phyloP scores from a whole-genome alignment of 2,329 filamentous ascomycete genomes.

The Pyricularia grisea region DNA sequence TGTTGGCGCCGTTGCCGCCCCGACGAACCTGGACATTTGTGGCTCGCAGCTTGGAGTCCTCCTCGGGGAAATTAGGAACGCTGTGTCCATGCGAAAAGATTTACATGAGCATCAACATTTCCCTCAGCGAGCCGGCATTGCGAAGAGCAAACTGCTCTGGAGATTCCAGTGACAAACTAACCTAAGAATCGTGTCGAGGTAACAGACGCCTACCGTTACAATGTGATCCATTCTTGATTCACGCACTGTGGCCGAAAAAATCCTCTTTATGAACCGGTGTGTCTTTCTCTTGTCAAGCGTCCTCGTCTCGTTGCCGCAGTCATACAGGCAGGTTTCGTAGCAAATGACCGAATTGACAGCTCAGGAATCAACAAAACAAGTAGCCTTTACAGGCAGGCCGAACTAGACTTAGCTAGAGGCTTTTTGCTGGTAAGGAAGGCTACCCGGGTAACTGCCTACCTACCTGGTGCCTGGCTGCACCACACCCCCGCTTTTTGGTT shows the following conservation, averaged over 20 bases:
- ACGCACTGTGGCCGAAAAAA: neutral
- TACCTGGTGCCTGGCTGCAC: neutral
- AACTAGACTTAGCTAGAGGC: neutral
- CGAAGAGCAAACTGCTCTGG: neutral
- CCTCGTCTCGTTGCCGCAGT: neutral
- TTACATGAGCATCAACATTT: neutral
- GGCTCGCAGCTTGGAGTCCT: constrained; percentile 66
- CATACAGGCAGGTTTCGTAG: neutral
- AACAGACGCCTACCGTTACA: constrained; percentile 57
- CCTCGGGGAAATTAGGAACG: constrained; percentile 55
- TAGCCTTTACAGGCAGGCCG: neutral
- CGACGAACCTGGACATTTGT: constrained; percentile 47
- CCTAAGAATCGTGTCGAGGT: constrained; percentile 63
- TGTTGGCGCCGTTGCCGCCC: constrained; percentile 66
- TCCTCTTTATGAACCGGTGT: neutral
- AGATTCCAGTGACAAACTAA: constrained; percentile 13
- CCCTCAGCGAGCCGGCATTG: neutral
- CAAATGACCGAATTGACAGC: neutral
- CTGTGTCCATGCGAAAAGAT: constrained; percentile 26
- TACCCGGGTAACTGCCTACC: too few species aligned
- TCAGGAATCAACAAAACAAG: neutral
- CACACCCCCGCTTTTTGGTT: neutral
- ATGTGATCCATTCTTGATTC: constrained; percentile 42
- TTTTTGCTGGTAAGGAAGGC: neutral
- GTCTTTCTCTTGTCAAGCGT: neutral